Evolutionary conservation across 2,329 filamentous ascomycete genomes (phyloP).

Genomic region (Fusarium sarcochroum): DNA sequence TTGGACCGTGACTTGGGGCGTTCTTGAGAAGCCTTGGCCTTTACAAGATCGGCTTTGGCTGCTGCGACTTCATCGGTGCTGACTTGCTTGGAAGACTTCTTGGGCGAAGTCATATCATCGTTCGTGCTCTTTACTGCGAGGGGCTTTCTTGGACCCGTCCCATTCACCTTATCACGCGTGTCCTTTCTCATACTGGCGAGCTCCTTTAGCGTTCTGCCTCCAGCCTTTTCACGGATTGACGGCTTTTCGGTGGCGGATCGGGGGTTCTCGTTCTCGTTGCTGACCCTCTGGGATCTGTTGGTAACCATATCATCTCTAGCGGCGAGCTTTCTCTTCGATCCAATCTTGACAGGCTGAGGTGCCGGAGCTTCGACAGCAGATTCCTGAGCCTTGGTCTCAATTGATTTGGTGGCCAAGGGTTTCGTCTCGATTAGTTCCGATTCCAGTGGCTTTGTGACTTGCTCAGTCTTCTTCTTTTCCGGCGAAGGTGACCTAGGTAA

Average conservation of each 20-base stretch:
- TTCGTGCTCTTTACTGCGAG: conserved; percentile 72
- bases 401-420: conserved; percentile 10
- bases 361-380: conserved; percentile 23
- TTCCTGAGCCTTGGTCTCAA: conserved; percentile 17
- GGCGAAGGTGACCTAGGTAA: conserved; percentile 45
- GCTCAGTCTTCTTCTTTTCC: conserved; percentile 45
- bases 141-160: conserved; percentile 60
- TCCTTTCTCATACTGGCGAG: conserved; percentile 60
- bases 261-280: conserved; percentile 50
- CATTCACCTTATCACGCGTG: conserved; percentile 51
- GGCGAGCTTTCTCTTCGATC: conserved; percentile 71
- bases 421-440: conserved; percentile 1
- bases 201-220: conserved; percentile 63
- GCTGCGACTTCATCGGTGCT: conserved; percentile 56
- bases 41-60: conserved; percentile 56
- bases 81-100: conserved; percentile 60
- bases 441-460: conserved; percentile 8
- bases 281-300: conserved; percentile 42
- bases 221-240: conserved; percentile 54
- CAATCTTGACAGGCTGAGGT: conserved; percentile 57
- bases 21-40: conserved; percentile 47
- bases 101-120: conserved; percentile 70
- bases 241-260: conserved; percentile 44
- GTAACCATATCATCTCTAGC: conserved; percentile 67
- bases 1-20: conserved; percentile 50